phyloP scores from a whole-genome alignment of 352 stramenopile species.

The Poterioochromonas sp. region DNA sequence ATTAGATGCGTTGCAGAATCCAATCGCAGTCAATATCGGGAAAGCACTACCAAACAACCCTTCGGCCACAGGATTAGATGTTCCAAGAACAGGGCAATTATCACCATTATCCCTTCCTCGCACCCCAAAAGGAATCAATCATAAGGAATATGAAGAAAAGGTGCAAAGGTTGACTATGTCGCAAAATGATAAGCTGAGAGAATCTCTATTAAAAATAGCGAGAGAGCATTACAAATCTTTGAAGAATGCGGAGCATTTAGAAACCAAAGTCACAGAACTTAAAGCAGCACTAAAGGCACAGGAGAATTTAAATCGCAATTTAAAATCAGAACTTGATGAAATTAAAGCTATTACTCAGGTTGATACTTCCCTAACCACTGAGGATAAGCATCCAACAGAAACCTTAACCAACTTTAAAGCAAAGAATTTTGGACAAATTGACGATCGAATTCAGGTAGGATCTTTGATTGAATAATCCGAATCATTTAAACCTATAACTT shows the following conservation, averaged over 20 bases:
- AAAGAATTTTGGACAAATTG: conserved; percentile 13
- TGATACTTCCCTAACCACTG: neutral
- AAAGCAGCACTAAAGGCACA: neutral
- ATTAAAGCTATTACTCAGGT: neutral
- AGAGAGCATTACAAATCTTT: conserved; percentile 19
- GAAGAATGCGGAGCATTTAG: conserved; percentile 20
- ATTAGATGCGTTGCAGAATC: conserved; percentile 1
- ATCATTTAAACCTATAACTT: no score
- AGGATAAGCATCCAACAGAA: neutral
- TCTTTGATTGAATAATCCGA: no score
- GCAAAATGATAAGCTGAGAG: conserved; percentile 31
- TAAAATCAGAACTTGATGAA: conserved; percentile 32
- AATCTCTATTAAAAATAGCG: conserved; percentile 19
- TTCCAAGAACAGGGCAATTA: neutral
- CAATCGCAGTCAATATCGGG: no score
- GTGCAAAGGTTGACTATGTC: neutral
- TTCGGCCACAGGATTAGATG: neutral
- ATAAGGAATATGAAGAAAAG: neutral
- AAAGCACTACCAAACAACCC: neutral
- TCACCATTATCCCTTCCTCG: neutral
- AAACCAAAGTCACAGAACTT: neutral
- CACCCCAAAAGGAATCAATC: neutral
- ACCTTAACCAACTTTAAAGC: neutral
- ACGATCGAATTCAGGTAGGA: neutral
- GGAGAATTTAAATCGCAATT: conserved; percentile 12